A percentile compares a stretch with the other conserved stretches of the same genome.
Conservation (phyloP, 768 basidiomycete species). For the Amylocystis lapponica region DNA sequence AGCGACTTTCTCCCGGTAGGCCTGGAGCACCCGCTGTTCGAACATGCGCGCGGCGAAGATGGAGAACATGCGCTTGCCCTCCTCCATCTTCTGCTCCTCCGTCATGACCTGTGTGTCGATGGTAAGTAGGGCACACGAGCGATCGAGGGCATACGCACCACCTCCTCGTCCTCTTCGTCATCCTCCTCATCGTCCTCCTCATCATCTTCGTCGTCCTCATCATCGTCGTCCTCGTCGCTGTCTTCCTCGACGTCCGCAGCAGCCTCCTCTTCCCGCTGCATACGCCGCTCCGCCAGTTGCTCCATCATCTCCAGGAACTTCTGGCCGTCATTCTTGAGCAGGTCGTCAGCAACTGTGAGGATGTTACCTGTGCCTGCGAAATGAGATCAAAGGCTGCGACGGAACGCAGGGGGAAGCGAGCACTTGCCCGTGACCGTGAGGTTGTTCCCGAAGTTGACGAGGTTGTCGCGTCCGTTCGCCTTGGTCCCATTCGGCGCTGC, state of each 20-base stretch:
- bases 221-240: slow-evolving; percentile 44
- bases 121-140: neutral
- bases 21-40: slow-evolving; percentile 94
- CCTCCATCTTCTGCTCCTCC: slow-evolving; percentile 98
- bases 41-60: slow-evolving; percentile 99
- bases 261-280: slow-evolving; percentile 80
- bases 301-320: slow-evolving; percentile 99
- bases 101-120: slow-evolving; percentile 59
- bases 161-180: slow-evolving; percentile 48
- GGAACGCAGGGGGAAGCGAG: slow-evolving; percentile 9
- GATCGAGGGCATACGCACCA: slow-evolving; percentile 18
- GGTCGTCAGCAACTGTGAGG: slow-evolving; percentile 96
- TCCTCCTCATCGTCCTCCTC: slow-evolving; percentile 47
- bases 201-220: slow-evolving; percentile 44
- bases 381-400: slow-evolving; percentile 14
- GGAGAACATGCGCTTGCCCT: slow-evolving; percentile 98
- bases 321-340: slow-evolving; percentile 96
- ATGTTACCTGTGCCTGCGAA: slow-evolving; percentile 81
- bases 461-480: slow-evolving; percentile 51
- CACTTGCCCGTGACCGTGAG: slow-evolving; percentile 76
- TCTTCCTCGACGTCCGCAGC: slow-evolving; percentile 40
- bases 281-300: slow-evolving; percentile 89
- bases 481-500: slow-evolving; percentile 37
- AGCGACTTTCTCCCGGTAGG: slow-evolving; percentile 94
- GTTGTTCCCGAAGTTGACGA: slow-evolving; percentile 76